These are phyloP conservation scores for Immersiella caudata DNA, from an alignment of 495 filamentous ascomycete species.

Conservation along the genomic window DNA sequence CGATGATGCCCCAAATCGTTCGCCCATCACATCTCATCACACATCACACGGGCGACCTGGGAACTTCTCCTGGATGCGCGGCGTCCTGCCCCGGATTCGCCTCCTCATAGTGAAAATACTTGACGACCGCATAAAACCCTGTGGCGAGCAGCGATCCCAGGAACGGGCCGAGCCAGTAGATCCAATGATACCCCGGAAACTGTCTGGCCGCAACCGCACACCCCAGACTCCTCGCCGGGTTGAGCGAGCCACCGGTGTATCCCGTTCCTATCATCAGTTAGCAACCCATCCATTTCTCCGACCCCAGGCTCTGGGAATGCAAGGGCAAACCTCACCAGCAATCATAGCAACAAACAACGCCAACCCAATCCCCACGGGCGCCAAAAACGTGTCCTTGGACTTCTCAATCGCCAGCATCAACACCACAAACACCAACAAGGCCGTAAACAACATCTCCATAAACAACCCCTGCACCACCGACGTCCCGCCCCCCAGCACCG, in stretches of 20 bases:
- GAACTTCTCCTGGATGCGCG: slow-evolving; percentile 4
- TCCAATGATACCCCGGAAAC: slow-evolving; percentile 57
- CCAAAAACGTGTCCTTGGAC: slow-evolving; percentile 71
- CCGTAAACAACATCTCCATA: slow-evolving; percentile 76
- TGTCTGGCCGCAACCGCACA: slow-evolving; percentile 48
- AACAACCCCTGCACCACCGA: slow-evolving; percentile 66
- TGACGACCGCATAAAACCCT: slow-evolving; percentile 66
- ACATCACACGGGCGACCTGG: not conserved
- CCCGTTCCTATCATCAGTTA: slow-evolving; percentile 40
- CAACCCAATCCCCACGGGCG: slow-evolving; percentile 73
- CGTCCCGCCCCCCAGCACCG: slow-evolving; percentile 57
- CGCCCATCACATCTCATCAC: too few species aligned
- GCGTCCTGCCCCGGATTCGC: slow-evolving; percentile 75
- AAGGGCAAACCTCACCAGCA: slow-evolving; percentile 43
- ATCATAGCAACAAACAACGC: slow-evolving; percentile 70
- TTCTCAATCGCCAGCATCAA: slow-evolving; percentile 78
- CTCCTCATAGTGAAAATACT: slow-evolving; percentile 69
- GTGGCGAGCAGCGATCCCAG: slow-evolving; percentile 66
- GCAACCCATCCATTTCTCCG: not conserved
- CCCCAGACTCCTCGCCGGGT: slow-evolving; percentile 57
- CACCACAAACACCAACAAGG: slow-evolving; percentile 69
- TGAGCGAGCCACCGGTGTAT: slow-evolving; percentile 59
- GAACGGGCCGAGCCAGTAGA: slow-evolving; percentile 67
- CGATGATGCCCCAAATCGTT: too few species aligned
- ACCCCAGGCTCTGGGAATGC: not conserved